phyloP scores from a whole-genome alignment of 148 eudicot species.

The Drosera capensis region DNA sequence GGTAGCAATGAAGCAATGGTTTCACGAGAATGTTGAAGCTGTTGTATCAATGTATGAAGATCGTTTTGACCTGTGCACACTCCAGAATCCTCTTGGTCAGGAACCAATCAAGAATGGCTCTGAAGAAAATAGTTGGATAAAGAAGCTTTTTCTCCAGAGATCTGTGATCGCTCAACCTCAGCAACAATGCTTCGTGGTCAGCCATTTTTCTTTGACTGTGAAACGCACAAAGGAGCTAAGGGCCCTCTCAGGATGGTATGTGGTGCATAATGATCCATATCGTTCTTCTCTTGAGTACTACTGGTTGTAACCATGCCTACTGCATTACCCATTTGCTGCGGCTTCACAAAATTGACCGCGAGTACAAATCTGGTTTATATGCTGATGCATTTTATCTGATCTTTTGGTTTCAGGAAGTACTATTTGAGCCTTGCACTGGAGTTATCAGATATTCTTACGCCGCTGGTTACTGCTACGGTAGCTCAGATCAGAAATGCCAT shows the following conservation, averaged over 20 bases:
- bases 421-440: conserved; percentile 82
- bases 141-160: conserved; percentile 28
- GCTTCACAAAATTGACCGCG: too few species aligned
- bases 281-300: background rate
- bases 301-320: background rate
- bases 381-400: background rate
- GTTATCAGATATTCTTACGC: conserved; percentile 66
- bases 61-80: conserved; percentile 57
- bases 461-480: conserved; percentile 43
- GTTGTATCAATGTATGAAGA: conserved; percentile 93
- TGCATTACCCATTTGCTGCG: background rate
- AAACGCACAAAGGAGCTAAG: conserved; percentile 84
- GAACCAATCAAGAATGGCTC: conserved; percentile 21
- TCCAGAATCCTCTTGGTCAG: conserved; percentile 30
- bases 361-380: too few species aligned
- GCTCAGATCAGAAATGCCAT: conserved; percentile 76
- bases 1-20: conserved; percentile 85
- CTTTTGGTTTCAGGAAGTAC: conserved; percentile 64
- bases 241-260: conserved; percentile 81
- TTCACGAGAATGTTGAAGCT: conserved; percentile 76
- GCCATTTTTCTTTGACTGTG: conserved; percentile 31
- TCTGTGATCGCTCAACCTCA: conserved; percentile 27
- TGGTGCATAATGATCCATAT: background rate
- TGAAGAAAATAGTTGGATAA: conserved; percentile 57
- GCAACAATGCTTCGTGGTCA: conserved; percentile 23